phyloP scores from a whole-genome alignment of 371 early-diverging fungal genomes.

The Mucor velutinosus region DNA sequence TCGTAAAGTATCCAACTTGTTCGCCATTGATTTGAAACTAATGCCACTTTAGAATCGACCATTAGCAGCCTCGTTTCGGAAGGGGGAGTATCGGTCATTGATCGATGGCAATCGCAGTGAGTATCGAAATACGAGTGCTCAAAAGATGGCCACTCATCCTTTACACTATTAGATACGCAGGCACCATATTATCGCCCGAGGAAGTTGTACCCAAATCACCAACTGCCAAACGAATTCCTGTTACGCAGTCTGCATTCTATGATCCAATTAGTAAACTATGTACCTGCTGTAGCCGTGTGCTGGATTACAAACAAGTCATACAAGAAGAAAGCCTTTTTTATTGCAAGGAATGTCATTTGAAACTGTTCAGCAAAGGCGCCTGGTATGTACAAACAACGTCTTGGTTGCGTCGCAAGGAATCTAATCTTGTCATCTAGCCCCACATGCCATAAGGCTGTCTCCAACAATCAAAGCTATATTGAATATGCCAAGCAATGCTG shows the following conservation, averaged over 20 bases:
- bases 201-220: conserved; percentile 27
- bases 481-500: conserved; percentile 47
- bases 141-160: background rate
- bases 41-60: conserved; percentile 44
- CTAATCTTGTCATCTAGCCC: conserved; percentile 24
- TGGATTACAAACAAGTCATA: conserved; percentile 3
- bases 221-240: conserved; percentile 26
- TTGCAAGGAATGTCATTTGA: conserved; percentile 40
- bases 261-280: conserved; percentile 14
- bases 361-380: conserved; percentile 31
- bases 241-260: conserved; percentile 26
- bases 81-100: conserved; percentile 37
- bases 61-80: conserved; percentile 47
- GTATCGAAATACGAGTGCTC: background rate
- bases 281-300: conserved; percentile 18
- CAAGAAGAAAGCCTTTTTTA: conserved; percentile 20
- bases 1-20: conserved; percentile 30
- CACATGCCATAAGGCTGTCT: conserved; percentile 45
- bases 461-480: conserved; percentile 45
- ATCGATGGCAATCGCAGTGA: conserved; percentile 53
- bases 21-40: background rate
- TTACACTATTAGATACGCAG: conserved; percentile 34
- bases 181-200: conserved; percentile 39
- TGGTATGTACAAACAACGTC: conserved; percentile 29
- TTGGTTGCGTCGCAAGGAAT: background rate